These are phyloP conservation scores for Eremochloa ophiuroides DNA, from an alignment of 176 grass and related monocot species.

Conservation along the genomic window DNA sequence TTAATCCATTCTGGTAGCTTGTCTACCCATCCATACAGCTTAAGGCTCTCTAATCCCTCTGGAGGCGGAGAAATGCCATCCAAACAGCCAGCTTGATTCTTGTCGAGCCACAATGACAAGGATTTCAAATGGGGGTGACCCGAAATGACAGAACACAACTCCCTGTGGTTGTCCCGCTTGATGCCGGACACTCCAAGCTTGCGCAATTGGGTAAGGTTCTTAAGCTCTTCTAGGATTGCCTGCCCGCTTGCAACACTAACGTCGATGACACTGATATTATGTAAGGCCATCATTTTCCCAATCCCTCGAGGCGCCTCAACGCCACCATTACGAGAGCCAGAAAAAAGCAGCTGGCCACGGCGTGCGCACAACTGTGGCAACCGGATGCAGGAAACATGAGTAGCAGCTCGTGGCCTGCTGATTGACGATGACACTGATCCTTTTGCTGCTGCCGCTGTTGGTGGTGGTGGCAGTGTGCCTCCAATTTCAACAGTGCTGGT, in stretches of 20 bases:
- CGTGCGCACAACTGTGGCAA: too few relatives aligned
- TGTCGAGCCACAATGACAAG: not conserved
- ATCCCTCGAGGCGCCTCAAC: not conserved
- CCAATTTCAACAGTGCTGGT: not conserved
- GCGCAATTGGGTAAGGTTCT: not conserved
- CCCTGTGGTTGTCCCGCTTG: not conserved
- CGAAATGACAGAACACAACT: not conserved
- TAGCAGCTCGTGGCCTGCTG: too few relatives aligned
- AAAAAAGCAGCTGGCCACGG: too few relatives aligned
- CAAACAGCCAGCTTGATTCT: not conserved
- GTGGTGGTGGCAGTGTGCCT: not conserved
- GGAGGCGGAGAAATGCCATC: not conserved
- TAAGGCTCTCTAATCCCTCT: not conserved
- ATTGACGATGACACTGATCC: not conserved
- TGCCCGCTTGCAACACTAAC: not conserved
- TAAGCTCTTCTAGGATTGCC: not conserved
- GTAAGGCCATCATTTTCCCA: not conserved
- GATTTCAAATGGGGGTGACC: not conserved
- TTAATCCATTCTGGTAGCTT: not conserved
- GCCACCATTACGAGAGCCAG: not conserved
- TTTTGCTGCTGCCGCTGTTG: not conserved
- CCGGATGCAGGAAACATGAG: not conserved
- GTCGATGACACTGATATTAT: not conserved
- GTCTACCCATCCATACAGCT: not conserved
- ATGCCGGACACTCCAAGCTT: not conserved